Evolutionary conservation across 2,329 filamentous ascomycete species (phyloP).

Genomic region (Microcyclospora tardicrescens): DNA sequence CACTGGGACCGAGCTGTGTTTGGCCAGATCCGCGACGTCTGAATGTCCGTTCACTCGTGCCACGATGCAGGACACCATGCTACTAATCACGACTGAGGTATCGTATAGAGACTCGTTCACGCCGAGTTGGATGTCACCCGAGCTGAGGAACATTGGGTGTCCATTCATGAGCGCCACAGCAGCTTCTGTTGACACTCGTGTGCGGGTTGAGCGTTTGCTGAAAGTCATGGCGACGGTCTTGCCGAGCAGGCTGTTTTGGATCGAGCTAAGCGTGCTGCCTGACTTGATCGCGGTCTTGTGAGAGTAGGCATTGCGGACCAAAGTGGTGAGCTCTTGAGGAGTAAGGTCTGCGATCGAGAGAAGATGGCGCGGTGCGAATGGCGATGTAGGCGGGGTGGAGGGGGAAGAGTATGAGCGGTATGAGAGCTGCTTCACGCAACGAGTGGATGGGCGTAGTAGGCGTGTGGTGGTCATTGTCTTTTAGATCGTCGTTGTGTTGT

Average conservation of each 20-base stretch:
- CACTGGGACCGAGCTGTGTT: constrained; percentile 36
- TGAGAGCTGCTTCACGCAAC: constrained; percentile 9
- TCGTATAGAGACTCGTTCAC: constrained; percentile 95
- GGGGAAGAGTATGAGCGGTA: constrained; percentile 13
- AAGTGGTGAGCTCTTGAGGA: constrained; percentile 61
- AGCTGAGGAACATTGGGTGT: constrained; percentile 91
- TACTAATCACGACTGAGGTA: constrained; percentile 84
- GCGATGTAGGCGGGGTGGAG: constrained; percentile 32
- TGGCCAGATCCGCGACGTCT: constrained; percentile 36
- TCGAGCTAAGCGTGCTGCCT: constrained; percentile 41
- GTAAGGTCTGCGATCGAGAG: constrained; percentile 83
- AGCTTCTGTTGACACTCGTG: constrained; percentile 83
- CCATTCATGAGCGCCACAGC: constrained; percentile 81
- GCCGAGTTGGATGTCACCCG: constrained; percentile 90
- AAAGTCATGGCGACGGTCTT: constrained; percentile 92
- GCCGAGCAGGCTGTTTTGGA: constrained; percentile 53
- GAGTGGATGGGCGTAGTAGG: constrained; percentile 10
- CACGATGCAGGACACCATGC: constrained; percentile 39
- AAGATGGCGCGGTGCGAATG: constrained; percentile 65
- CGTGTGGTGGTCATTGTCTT: constrained; percentile 4
- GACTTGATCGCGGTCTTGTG: constrained; percentile 70
- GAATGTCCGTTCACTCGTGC: constrained; percentile 41
- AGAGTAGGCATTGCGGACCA: constrained; percentile 68
- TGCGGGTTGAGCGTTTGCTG: constrained; percentile 88
- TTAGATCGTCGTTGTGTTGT: no score